Conservation (phyloP, 495 filamentous ascomycete genomes). For the Neurospora tetrasperma region DNA sequence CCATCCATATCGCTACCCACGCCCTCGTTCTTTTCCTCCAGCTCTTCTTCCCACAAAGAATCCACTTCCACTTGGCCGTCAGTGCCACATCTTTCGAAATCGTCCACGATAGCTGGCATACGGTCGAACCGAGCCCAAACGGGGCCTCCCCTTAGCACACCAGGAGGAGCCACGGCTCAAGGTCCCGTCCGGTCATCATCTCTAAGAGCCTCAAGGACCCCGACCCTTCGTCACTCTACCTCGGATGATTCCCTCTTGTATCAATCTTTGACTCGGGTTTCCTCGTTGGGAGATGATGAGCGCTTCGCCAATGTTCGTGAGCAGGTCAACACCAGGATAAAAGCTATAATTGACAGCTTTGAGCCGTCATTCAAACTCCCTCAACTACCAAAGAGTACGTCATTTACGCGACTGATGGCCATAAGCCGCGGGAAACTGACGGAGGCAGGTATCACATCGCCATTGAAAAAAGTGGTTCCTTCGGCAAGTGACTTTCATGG, state of each 20-base stretch:
- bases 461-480: conserved; percentile 24
- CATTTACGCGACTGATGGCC: conserved; percentile 22
- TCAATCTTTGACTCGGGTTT: conserved; percentile 58
- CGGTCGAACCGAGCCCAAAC: neutral
- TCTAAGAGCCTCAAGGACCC: conserved; percentile 11
- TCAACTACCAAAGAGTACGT: conserved; percentile 47
- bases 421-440: conserved; percentile 8
- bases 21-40: conserved; percentile 35
- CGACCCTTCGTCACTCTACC: conserved; percentile 46
- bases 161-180: neutral
- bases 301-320: conserved; percentile 69
- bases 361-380: conserved; percentile 66
- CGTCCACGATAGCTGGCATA: neutral
- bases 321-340: conserved; percentile 76
- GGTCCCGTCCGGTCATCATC: neutral
- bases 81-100: neutral
- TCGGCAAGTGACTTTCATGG: conserved; percentile 7
- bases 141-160: neutral
- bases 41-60: conserved; percentile 22
- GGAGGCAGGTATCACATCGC: conserved; percentile 23
- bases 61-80: conserved; percentile 3
- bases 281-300: conserved; percentile 79
- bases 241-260: conserved; percentile 71
- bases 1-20: conserved; percentile 45
- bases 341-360: conserved; percentile 83